Evolutionary conservation across 73 alveolate genomes (phyloP), one percentile per base, ranked within the genome.

Genomic region (Tetrahymena malaccensis): DNA sequence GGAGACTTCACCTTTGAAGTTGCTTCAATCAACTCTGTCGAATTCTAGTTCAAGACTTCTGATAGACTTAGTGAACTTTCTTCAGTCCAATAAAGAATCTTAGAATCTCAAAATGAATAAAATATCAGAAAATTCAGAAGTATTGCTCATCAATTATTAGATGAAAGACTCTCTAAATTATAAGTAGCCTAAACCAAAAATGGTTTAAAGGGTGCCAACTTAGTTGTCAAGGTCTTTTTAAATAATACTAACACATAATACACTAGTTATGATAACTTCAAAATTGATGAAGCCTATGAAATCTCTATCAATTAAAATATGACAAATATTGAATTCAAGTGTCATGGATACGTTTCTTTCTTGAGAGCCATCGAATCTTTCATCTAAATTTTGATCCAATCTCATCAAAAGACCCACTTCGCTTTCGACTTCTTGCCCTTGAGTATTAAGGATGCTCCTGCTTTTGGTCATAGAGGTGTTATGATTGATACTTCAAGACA

Each of bases 401-500:
- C 85, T 56, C 33, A 56, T 25, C 11, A 56, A 25, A 56, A 56
- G 34, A 56, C 85, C 0, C 85, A 56, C 35, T 56, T 56, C 35
- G 85, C 85, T 56, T 56, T 56, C 85, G 85, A 56, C 16, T 56
- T 56, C 85, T 56, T 97, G 6, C 99, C 99, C 19, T 85, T 96
- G 43, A 15, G 25, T 12, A 96, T 96, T 34, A 95, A 96, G 35
- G 98, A 98, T 93, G 96, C 94, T 70, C 99, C 99, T 3, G 96
- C 98, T 84, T 98, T 94, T 85, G 93, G 96, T 27, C 98, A 98
- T 96, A 96, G 99, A 94, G 99, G 99, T 31, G 96, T 98, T 44
- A 96, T 98, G 98, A 93, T 98, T 43, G 99, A 98, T 70, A 98
- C 98, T 56, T 93, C 99, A 21, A 96, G 99, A 95, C 98, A 96